Evolutionary conservation across 2,329 filamentous ascomycete species (phyloP).

Genomic region (Fusarium liriodendri): DNA sequence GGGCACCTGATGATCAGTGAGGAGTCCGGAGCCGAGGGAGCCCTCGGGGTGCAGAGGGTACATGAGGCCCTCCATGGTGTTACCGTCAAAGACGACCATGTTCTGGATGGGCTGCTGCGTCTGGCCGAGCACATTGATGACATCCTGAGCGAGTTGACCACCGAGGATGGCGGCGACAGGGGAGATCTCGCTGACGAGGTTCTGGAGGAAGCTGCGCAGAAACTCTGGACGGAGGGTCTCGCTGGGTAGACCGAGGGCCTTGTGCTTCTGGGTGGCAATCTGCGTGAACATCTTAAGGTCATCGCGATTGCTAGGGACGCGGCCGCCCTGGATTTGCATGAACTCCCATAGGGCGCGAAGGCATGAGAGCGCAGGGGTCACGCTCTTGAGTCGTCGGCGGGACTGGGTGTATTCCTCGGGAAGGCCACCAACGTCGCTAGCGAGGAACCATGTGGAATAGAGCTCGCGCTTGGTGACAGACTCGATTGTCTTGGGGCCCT

Average conservation of each 20-base stretch:
- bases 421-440: slow-evolving; percentile 80
- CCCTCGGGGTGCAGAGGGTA: slow-evolving; percentile 84
- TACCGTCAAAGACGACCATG: slow-evolving; percentile 90
- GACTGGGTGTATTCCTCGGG: slow-evolving; percentile 74
- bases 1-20: slow-evolving; percentile 47
- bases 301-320: slow-evolving; percentile 66
- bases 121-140: slow-evolving; percentile 93
- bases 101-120: slow-evolving; percentile 97
- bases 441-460: slow-evolving; percentile 90
- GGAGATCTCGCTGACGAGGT: slow-evolving; percentile 84
- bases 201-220: slow-evolving; percentile 86
- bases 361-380: slow-evolving; percentile 88
- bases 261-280: slow-evolving; percentile 81
- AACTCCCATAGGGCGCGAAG: slow-evolving; percentile 93
- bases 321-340: slow-evolving; percentile 61
- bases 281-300: slow-evolving; percentile 83
- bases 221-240: slow-evolving; percentile 78
- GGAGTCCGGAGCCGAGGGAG: slow-evolving; percentile 60
- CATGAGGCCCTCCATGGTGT: slow-evolving; percentile 79
- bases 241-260: slow-evolving; percentile 75
- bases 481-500: slow-evolving; percentile 78
- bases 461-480: slow-evolving; percentile 91
- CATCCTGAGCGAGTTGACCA: slow-evolving; percentile 91
- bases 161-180: slow-evolving; percentile 91
- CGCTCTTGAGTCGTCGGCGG: slow-evolving; percentile 75